Base-by-base conservation (phyloP, 2,329 filamentous ascomycete species). In the Ceratocystiopsis sp. region DNA sequence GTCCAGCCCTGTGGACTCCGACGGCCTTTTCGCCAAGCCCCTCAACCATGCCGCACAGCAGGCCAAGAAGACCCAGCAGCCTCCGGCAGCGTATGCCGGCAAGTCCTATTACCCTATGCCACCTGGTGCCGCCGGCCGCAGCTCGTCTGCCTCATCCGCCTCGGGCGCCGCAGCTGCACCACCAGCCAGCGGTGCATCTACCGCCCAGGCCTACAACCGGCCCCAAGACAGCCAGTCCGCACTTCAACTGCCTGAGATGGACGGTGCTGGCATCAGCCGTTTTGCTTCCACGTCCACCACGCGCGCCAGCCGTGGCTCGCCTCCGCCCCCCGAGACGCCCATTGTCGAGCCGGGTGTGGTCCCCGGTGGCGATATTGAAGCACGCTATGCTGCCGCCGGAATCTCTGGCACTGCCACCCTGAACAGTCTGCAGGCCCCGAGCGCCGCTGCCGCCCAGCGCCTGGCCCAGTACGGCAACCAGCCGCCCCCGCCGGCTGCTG, bases 301-400 rank as follows among this genome's bases (percentile, higher is more conserved):
- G 2, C 78, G 84, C 50, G 91, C 91, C 17, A 87, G 83, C 55
- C 75, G 91, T 52, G 91, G 91, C 37, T 96, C 89, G 25, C 91
- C 91, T 6, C 89, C 91, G 5, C 91, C 91, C 1, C 91, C 91
- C 10, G 89, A 96, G 59, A 96, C 91, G 0, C 85, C 91, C 32
- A 71, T 89, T 48, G 72, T 81, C 29, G 82, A 80, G 36, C 83
- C 81, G 1, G 77, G 75, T 16, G 68, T 67, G 42, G 68, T 77
- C n/a, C 75, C 80, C 2, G 76, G 77, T 43, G 84, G 82, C 36
- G 84, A 84, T 44, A 94, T 95, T 52, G 87, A 94, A 58, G 84
- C 85, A 41, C 76, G 86, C 44, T 95, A 93, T 68, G 87, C 87
- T 3, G 85, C 86, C 3, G 82, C 86, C 25, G 87, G 87, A 34